phyloP scores from a whole-genome alignment of 164 flowering plant genomes.

The Chimonanthus praecox region DNA sequence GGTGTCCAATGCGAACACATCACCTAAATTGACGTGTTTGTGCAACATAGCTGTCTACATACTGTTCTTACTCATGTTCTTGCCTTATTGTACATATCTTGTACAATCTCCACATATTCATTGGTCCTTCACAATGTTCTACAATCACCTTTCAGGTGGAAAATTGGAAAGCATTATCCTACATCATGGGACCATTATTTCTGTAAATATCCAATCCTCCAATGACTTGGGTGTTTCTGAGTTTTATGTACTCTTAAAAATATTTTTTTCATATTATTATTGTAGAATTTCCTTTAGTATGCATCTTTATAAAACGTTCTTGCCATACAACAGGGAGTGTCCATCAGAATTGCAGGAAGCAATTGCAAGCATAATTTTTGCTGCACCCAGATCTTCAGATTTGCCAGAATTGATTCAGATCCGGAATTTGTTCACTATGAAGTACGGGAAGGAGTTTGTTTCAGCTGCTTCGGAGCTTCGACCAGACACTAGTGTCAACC shows the following conservation, averaged over 20 bases:
- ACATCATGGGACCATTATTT: background rate
- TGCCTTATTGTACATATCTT: no score
- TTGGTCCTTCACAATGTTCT: no score
- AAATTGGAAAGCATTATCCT: background rate
- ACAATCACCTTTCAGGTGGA: background rate
- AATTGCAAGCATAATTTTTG: conserved; percentile 88
- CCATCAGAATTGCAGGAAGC: conserved; percentile 87
- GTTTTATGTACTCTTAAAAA: background rate
- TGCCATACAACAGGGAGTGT: conserved; percentile 59
- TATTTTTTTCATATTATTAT: background rate
- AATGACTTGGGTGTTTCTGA: background rate
- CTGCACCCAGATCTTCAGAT: conserved; percentile 97
- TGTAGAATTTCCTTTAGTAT: background rate
- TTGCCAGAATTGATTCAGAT: conserved; percentile 79
- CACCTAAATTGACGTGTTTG: no score
- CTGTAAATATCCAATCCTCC: background rate
- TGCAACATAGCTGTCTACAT: no score
- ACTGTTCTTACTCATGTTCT: no score
- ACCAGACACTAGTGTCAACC: conserved; percentile 90
- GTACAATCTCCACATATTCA: no score
- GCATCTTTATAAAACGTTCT: conserved; percentile 4
- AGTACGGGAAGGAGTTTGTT: conserved; percentile 91
- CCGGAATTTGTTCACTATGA: conserved; percentile 61
- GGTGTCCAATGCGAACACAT: no score
- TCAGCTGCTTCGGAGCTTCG: conserved; percentile 82